Percentiles rank a stretch among this genome's conserved stretches.
Conservation (phyloP, 1,284 basidiomycete species). For the Cryptococcus sp. region DNA sequence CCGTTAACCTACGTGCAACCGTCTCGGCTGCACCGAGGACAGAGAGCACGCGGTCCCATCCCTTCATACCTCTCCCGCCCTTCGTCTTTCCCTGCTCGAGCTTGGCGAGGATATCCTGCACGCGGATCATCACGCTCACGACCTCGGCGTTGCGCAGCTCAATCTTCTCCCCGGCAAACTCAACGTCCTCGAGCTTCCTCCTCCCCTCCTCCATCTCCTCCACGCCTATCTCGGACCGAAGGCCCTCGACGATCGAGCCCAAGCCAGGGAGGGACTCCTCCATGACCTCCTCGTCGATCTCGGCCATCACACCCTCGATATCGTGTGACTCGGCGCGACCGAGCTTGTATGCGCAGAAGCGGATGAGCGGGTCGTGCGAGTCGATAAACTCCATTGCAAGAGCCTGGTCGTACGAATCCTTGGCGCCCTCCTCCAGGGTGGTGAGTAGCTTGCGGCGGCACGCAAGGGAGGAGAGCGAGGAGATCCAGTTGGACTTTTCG, state of each 20-base stretch:
- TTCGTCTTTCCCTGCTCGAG: conserved; percentile 34
- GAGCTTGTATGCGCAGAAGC: conserved; percentile 88
- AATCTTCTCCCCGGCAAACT: conserved; percentile 79
- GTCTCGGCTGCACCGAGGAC: conserved; percentile 84
- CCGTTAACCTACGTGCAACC: conserved; percentile 69
- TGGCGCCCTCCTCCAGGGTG: conserved; percentile 59
- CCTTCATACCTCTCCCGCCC: conserved; percentile 45
- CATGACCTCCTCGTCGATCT: conserved; percentile 57
- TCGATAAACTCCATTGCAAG: conserved; percentile 81
- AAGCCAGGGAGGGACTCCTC: conserved; percentile 51
- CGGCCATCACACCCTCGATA: conserved; percentile 69
- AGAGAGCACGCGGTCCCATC: conserved; percentile 76
- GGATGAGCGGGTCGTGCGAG: conserved; percentile 82
- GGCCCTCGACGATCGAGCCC: conserved; percentile 25
- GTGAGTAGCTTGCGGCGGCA: conserved; percentile 69
- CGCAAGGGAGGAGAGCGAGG: conserved; percentile 71
- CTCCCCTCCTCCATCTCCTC: conserved; percentile 54
- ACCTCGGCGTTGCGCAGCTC: conserved; percentile 88
- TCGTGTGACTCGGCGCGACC: conserved; percentile 67
- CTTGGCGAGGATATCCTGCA: conserved; percentile 69
- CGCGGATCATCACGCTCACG: conserved; percentile 77
- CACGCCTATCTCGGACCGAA: conserved; percentile 48
- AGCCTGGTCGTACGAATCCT: conserved; percentile 77
- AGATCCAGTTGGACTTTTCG: conserved; percentile 65
- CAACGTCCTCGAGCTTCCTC: conserved; percentile 60